phyloP scores from a whole-genome alignment of 495 filamentous ascomycete species.

The Hypoxylon fragiforme region DNA sequence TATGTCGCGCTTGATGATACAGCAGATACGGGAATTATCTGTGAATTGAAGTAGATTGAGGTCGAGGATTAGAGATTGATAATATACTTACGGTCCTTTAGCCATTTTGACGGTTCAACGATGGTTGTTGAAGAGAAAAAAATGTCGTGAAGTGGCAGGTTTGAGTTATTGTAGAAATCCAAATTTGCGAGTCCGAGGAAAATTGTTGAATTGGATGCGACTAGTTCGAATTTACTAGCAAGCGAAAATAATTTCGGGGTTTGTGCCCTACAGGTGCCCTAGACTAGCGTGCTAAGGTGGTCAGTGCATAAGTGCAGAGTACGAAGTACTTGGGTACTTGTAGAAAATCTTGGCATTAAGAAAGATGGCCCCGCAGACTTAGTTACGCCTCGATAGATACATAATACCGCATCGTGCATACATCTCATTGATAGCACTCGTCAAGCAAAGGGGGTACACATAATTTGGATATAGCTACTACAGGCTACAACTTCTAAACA shows the following conservation, averaged over 20 bases:
- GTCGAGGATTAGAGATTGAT: background rate
- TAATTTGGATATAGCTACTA: too few species aligned
- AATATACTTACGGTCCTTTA: slow-evolving; percentile 53
- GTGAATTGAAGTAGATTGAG: too few species aligned
- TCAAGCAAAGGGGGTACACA: too few species aligned
- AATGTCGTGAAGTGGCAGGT: slow-evolving; percentile 27
- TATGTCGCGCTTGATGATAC: too few species aligned
- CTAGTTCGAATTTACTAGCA: slow-evolving; percentile 21
- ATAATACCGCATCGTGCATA: too few species aligned
- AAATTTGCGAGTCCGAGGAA: slow-evolving; percentile 23
- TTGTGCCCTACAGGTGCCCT: slow-evolving; percentile 43
- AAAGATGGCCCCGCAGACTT: too few species aligned
- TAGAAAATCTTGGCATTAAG: too few species aligned
- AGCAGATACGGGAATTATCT: too few species aligned
- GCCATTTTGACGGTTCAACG: slow-evolving; percentile 48
- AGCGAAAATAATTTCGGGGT: slow-evolving; percentile 36
- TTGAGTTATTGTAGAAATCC: slow-evolving; percentile 20
- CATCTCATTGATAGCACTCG: too few species aligned
- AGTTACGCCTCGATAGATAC: too few species aligned
- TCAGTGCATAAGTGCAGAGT: slow-evolving; percentile 2
- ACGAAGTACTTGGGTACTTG: background rate
- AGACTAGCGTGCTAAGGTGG: slow-evolving; percentile 10
- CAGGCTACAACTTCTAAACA: too few species aligned
- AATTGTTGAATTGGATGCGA: slow-evolving; percentile 20
- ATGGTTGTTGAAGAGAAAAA: slow-evolving; percentile 12